These are phyloP conservation scores for Sugiyamaella pinicola DNA, from an alignment of 1,139 yeast genomes.

Conservation along the genomic window DNA sequence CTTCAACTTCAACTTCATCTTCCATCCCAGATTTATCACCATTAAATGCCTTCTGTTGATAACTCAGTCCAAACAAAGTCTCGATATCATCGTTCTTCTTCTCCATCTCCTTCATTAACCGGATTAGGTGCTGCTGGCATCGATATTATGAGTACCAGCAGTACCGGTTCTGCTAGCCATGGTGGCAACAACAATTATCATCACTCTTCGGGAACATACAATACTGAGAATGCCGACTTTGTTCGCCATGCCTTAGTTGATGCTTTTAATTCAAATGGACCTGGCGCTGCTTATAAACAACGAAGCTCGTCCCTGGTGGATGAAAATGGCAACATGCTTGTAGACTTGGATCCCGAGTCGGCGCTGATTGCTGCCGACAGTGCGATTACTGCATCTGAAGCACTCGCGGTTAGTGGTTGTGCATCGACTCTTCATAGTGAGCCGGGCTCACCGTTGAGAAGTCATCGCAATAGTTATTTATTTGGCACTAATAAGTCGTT, in stretches of 20 bases:
- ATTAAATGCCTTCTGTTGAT: conserved; percentile 6
- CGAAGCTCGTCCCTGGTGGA: conserved; percentile 1
- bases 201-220: background rate
- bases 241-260: background rate
- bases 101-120: background rate
- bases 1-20: too few species aligned
- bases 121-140: conserved; percentile 2
- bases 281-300: background rate
- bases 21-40: background rate
- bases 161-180: conserved; percentile 1
- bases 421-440: conserved; percentile 16
- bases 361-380: conserved; percentile 21
- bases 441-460: conserved; percentile 20
- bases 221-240: conserved; percentile 3
- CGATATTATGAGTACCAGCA: conserved; percentile 4
- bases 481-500: conserved; percentile 21
- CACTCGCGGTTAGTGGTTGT: conserved; percentile 18
- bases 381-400: conserved; percentile 23
- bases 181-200: background rate
- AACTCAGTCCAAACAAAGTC: background rate
- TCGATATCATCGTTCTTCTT: background rate
- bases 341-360: conserved; percentile 18
- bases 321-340: background rate
- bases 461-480: conserved; percentile 21
- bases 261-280: too few species aligned